Conservation (phyloP, 2,329 filamentous ascomycete species). For the Penicillium sp. region DNA sequence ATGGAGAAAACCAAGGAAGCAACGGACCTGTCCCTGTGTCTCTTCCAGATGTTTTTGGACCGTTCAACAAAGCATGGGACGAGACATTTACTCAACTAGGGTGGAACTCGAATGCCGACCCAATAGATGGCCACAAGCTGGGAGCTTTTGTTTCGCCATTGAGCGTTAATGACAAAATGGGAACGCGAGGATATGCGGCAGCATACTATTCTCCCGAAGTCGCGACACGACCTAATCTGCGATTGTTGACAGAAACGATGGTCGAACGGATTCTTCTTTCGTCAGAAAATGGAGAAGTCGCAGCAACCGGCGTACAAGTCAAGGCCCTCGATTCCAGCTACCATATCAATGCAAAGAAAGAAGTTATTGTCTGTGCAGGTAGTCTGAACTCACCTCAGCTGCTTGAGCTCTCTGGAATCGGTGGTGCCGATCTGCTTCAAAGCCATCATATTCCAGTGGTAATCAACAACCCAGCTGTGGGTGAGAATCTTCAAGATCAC, state of each 20-base stretch:
- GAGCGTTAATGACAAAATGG: conserved; percentile 37
- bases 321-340: conserved; percentile 21
- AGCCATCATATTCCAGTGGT: conserved; percentile 48
- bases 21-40: conserved; percentile 26
- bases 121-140: conserved; percentile 43
- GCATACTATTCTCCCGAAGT: conserved; percentile 48
- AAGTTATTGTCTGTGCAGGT: conserved; percentile 65
- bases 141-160: conserved; percentile 45
- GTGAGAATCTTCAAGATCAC: conserved; percentile 58
- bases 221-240: conserved; percentile 49
- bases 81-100: conserved; percentile 24
- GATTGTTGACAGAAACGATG: conserved; percentile 51
- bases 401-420: conserved; percentile 66
- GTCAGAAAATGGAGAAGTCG: conserved; percentile 23
- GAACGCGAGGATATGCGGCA: conserved; percentile 44
- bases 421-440: conserved; percentile 50
- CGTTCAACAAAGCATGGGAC: conserved; percentile 29
- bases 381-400: conserved; percentile 61
- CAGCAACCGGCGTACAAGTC: conserved; percentile 25
- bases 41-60: conserved; percentile 37
- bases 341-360: conserved; percentile 42
- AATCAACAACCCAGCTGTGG: conserved; percentile 52
- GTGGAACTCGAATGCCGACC: conserved; percentile 30
- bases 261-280: conserved; percentile 53
- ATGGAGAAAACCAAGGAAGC: conserved; percentile 18